phyloP scores from a whole-genome alignment of 2,329 filamentous ascomycete genomes.

The Canariomyces notabilis region DNA sequence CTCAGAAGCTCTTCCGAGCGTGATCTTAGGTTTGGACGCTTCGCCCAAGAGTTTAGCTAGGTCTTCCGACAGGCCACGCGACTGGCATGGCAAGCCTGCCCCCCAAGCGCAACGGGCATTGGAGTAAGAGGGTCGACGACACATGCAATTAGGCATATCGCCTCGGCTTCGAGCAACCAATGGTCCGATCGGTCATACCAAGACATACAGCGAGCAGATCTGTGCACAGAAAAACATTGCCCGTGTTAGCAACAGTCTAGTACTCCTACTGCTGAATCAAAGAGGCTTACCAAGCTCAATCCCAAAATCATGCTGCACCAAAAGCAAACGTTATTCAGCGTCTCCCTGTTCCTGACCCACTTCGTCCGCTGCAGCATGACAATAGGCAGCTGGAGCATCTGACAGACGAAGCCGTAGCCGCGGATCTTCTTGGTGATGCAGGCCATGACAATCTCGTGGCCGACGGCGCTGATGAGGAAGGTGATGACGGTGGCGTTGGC shows the following conservation, averaged over 20 bases:
- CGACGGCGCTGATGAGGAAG: slow-evolving; percentile 82
- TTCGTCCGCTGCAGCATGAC: slow-evolving; percentile 82
- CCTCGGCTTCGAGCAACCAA: neutral
- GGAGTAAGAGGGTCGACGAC: neutral
- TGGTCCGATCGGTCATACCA: slow-evolving; percentile 33
- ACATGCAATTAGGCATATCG: neutral
- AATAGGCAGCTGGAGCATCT: slow-evolving; percentile 96
- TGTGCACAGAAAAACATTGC: slow-evolving; percentile 22
- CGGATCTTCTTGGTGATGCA: slow-evolving; percentile 96
- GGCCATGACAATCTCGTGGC: slow-evolving; percentile 93
- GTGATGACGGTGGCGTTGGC: slow-evolving; percentile 80
- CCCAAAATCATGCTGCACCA: slow-evolving; percentile 91
- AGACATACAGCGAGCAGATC: slow-evolving; percentile 52
- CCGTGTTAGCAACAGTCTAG: neutral
- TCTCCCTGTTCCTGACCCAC: slow-evolving; percentile 67
- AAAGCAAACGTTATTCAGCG: slow-evolving; percentile 84
- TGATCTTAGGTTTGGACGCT: neutral
- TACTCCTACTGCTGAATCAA: neutral
- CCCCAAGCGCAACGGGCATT: neutral
- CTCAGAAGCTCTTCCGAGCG: neutral
- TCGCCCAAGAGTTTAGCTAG: too few relatives aligned
- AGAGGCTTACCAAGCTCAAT: slow-evolving; percentile 64
- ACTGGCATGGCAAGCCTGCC: neutral
- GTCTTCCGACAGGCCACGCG: neutral
- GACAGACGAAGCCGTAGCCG: slow-evolving; percentile 87